Conservation (phyloP, 2,329 filamentous ascomycete species). For the Diplodia sapinea region DNA sequence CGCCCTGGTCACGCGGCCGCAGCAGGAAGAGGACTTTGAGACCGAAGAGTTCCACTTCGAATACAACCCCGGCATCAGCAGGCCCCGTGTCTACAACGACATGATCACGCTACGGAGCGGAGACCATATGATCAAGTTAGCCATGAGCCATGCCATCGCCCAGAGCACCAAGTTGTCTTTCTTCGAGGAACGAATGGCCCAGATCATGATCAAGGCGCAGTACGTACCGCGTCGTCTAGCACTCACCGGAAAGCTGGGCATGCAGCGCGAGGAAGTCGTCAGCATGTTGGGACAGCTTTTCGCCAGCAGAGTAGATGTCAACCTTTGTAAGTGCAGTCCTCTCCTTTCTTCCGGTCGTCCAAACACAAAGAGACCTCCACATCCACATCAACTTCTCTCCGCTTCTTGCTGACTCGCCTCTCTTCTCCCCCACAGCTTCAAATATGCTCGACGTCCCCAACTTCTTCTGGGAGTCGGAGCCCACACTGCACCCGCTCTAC, state of each 20-base stretch:
- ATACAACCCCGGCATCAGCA: constrained; percentile 83
- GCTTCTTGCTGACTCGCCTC: neutral
- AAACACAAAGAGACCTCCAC: too few relatives aligned
- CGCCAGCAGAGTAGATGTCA: constrained; percentile 94
- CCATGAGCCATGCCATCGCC: constrained; percentile 95
- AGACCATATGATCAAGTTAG: constrained; percentile 98
- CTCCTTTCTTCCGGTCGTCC: neutral
- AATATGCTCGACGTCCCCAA: constrained; percentile 96
- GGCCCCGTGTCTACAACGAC: constrained; percentile 95
- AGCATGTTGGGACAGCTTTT: constrained; percentile 90
- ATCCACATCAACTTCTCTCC: neutral
- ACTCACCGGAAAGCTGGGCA: constrained; percentile 85
- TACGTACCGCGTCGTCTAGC: constrained; percentile 89
- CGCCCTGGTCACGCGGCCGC: constrained; percentile 76
- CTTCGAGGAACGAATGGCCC: constrained; percentile 94
- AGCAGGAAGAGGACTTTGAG: constrained; percentile 90
- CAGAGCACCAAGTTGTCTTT: constrained; percentile 96
- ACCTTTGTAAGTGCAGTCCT: constrained; percentile 74
- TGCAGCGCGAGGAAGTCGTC: constrained; percentile 90
- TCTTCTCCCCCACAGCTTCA: constrained; percentile 65
- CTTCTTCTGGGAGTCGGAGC: constrained; percentile 98
- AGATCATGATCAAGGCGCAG: constrained; percentile 91
- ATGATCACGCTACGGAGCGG: constrained; percentile 96
- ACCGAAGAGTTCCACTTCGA: constrained; percentile 99
- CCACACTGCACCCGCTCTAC: constrained; percentile 92